A percentile compares a stretch with the other conserved stretches of the same genome.
Evolutionary conservation across 1,284 basidiomycete genomes (phyloP).

Genomic region (Anthracocystis walkeri): DNA sequence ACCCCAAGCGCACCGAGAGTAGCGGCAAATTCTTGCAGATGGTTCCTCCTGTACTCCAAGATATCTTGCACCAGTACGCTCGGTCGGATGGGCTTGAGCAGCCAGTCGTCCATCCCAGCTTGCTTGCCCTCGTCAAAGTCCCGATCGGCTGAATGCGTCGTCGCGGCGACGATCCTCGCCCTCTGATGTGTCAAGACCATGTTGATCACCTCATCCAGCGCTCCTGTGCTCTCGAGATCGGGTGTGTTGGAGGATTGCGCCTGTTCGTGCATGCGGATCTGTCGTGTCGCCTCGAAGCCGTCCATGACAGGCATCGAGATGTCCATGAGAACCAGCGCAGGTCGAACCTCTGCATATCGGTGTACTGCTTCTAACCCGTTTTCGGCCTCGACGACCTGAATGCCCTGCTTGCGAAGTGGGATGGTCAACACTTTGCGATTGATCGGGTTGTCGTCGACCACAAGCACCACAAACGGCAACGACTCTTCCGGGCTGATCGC

Average conservation of each 20-base stretch:
- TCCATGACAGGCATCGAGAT: conserved; percentile 65
- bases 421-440: conserved; percentile 58
- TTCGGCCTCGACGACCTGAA: conserved; percentile 51
- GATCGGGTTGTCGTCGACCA: conserved; percentile 66
- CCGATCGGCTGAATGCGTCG: conserved; percentile 47
- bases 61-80: conserved; percentile 45
- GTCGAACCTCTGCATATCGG: conserved; percentile 34
- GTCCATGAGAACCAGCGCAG: conserved; percentile 61
- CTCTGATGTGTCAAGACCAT: conserved; percentile 40
- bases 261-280: conserved; percentile 50
- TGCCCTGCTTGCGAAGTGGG: conserved; percentile 45
- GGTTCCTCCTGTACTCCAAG: conserved; percentile 40
- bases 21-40: conserved; percentile 35
- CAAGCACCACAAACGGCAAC: conserved; percentile 48
- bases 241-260: conserved; percentile 17
- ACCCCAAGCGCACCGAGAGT: conserved; percentile 25
- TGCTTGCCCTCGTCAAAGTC: conserved; percentile 51
- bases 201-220: conserved; percentile 22
- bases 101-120: conserved; percentile 59
- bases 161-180: conserved; percentile 56
- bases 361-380: conserved; percentile 58
- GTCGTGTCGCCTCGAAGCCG: conserved; percentile 54
- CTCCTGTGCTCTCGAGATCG: conserved; percentile 9
- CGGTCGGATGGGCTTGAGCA: conserved; percentile 50
- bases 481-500: conserved; percentile 16